Evolutionary conservation across 352 stramenopile genomes (phyloP).

Genomic region (Globisporangium paroecandrum): DNA sequence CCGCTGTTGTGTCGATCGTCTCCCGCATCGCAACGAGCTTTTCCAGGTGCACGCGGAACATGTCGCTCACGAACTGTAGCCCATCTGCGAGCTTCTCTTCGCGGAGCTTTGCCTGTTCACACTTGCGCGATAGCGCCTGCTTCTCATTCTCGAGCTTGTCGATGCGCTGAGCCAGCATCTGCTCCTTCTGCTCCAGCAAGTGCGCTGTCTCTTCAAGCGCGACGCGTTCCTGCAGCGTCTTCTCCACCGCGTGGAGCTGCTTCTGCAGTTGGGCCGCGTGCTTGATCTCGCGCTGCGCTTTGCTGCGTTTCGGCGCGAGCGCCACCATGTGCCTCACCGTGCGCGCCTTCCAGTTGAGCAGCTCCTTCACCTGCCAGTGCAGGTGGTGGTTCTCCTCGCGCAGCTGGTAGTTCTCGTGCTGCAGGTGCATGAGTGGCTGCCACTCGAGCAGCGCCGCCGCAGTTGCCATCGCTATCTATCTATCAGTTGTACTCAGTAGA

Average conservation of each 20-base stretch:
- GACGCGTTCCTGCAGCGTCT: slow-evolving; percentile 49
- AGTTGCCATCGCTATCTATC: slow-evolving; percentile 22
- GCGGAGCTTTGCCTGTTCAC: slow-evolving; percentile 8
- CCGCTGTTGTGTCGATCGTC: slow-evolving; percentile 26
- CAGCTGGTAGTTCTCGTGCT: slow-evolving; percentile 66
- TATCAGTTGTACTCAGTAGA: neutral
- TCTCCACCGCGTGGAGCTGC: slow-evolving; percentile 51
- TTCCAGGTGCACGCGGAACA: slow-evolving; percentile 56
- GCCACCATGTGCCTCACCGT: slow-evolving; percentile 59
- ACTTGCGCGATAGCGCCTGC: slow-evolving; percentile 18
- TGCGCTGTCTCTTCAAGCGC: slow-evolving; percentile 40
- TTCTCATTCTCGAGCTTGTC: slow-evolving; percentile 31
- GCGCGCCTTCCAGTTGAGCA: slow-evolving; percentile 63
- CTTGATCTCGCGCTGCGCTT: slow-evolving; percentile 41
- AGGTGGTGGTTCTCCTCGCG: slow-evolving; percentile 51
- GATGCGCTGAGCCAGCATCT: slow-evolving; percentile 24
- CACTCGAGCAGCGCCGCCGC: slow-evolving; percentile 47
- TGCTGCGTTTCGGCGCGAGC: slow-evolving; percentile 49
- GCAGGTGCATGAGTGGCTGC: slow-evolving; percentile 51
- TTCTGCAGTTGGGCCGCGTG: slow-evolving; percentile 51
- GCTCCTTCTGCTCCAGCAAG: slow-evolving; percentile 33
- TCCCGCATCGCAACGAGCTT: slow-evolving; percentile 57
- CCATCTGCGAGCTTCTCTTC: slow-evolving; percentile 25
- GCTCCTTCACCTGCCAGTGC: slow-evolving; percentile 45
- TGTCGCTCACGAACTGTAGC: slow-evolving; percentile 40